Evolutionary conservation across 106 monocot genomes (phyloP).

Genomic region (Ottelia alismoides): DNA sequence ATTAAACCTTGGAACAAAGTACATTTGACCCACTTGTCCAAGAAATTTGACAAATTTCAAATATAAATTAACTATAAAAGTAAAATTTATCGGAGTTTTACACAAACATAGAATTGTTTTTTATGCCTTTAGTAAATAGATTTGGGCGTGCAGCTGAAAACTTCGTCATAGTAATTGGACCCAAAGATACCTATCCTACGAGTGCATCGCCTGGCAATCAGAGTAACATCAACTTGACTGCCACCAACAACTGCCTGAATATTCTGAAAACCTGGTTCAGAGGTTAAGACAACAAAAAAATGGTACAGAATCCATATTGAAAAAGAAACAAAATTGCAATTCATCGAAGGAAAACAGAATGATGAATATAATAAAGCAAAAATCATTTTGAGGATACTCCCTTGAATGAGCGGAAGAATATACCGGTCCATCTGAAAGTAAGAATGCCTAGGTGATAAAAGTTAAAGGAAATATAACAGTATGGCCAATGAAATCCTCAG

Average conservation of each 20-base stretch:
- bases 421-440: conserved; percentile 57
- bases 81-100: no score
- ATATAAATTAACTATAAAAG: no score
- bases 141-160: no score
- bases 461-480: conserved; percentile 6
- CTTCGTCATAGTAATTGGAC: background rate
- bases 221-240: conserved; percentile 46
- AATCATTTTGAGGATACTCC: conserved; percentile 75
- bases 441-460: background rate
- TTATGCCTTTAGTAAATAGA: no score
- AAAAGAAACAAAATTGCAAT: no score
- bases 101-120: no score
- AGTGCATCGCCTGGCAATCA: conserved; percentile 95
- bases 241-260: conserved; percentile 60
- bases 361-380: background rate
- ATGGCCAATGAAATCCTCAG: background rate
- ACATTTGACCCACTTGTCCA: no score
- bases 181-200: conserved; percentile 62
- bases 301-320: conserved; percentile 1
- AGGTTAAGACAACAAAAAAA: conserved; percentile 35
- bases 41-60: no score
- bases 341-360: no score
- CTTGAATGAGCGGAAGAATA: conserved; percentile 86
- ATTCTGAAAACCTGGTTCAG: conserved; percentile 45
- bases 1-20: no score